Conservation (phyloP, 2,329 filamentous ascomycete genomes). For the Orbilia brochopaga region DNA sequence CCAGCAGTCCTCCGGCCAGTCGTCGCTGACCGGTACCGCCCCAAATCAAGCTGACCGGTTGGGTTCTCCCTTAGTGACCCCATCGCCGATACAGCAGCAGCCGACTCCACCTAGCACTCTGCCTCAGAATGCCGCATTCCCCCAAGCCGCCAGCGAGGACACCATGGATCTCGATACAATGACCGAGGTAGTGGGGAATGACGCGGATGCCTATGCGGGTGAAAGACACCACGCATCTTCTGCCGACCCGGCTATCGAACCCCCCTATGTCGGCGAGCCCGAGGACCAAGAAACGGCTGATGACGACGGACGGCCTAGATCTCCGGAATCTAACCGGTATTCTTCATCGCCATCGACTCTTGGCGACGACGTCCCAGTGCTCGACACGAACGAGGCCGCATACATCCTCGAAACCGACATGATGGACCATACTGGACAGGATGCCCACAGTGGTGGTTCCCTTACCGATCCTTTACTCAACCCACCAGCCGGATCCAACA, state of each 20-base stretch:
- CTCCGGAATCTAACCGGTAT: slow-evolving; percentile 14
- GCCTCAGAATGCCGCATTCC: slow-evolving; percentile 43
- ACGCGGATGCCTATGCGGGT: not conserved
- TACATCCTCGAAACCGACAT: slow-evolving; percentile 27
- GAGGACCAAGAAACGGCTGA: slow-evolving; percentile 4
- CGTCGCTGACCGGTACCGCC: not conserved
- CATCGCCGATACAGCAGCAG: slow-evolving; percentile 25
- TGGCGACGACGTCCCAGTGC: slow-evolving; percentile 35
- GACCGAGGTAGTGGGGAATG: not conserved
- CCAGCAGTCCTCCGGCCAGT: not conserved
- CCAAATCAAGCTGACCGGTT: slow-evolving; percentile 14
- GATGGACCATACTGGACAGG: slow-evolving; percentile 8
- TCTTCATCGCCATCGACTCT: slow-evolving; percentile 20
- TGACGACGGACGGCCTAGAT: slow-evolving; percentile 3
- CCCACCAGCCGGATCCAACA: not conserved
- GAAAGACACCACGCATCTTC: slow-evolving; percentile 3
- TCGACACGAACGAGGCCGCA: slow-evolving; percentile 36
- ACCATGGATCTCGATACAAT: not conserved
- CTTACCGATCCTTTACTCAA: not conserved
- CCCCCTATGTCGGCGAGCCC: slow-evolving; percentile 26
- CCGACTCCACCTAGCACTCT: slow-evolving; percentile 41
- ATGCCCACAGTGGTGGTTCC: slow-evolving; percentile 1
- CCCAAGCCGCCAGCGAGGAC: slow-evolving; percentile 21
- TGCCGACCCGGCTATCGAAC: slow-evolving; percentile 13
- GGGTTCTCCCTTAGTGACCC: not conserved